phyloP scores from a whole-genome alignment of 164 flowering plant genomes.

The grape (Vitis vinifera) region ASM3070453v1 NC_081809.1:18592001-18592500 shows the following conservation, averaged over 20 bases:
- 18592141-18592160: slow-evolving; percentile 29
- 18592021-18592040: slow-evolving; percentile 71
- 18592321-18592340: no score
- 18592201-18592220: slow-evolving; percentile 59
- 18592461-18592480: slow-evolving; percentile 53
- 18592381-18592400: not conserved
- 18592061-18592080: not conserved
- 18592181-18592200: slow-evolving; percentile 64
- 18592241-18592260: not conserved
- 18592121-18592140: slow-evolving; percentile 49
- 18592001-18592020: slow-evolving; percentile 82
- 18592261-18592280: not conserved
- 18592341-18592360: no score
- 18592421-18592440: slow-evolving; percentile 88
- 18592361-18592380: not conserved
- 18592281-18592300: not conserved
- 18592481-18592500: slow-evolving; percentile 29
- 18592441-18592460: slow-evolving; percentile 80
- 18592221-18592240: slow-evolving; percentile 28
- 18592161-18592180: slow-evolving; percentile 50
- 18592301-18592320: not conserved
- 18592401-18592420: slow-evolving; percentile 66
- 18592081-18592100: not conserved
- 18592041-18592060: not conserved
- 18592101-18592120: slow-evolving; percentile 70